Percentiles rank a stretch among this genome's conserved stretches.
Conservation (phyloP, 2,329 filamentous ascomycete genomes). For the Cercospora sojina region DNA sequence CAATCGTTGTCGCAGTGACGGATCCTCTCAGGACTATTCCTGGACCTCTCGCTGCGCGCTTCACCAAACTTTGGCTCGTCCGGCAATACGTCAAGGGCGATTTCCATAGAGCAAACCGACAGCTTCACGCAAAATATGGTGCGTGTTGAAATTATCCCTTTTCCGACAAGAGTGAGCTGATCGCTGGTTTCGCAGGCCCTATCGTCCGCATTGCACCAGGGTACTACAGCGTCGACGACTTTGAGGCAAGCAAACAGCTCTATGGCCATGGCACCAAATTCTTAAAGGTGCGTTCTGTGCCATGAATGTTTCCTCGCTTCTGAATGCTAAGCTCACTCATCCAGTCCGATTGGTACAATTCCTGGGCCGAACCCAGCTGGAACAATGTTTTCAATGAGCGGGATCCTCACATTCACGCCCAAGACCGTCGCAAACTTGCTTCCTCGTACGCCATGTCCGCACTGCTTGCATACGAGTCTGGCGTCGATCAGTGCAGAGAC, state of each 20-base stretch:
- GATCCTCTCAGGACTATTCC: constrained; percentile 6
- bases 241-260: not conserved
- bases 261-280: not conserved
- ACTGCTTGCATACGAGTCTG: not conserved
- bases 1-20: not conserved
- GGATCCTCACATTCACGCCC: not conserved
- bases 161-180: not conserved
- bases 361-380: not conserved
- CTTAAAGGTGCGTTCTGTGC: not conserved
- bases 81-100: constrained; percentile 7
- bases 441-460: not conserved
- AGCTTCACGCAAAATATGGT: constrained; percentile 16
- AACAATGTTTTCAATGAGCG: not conserved
- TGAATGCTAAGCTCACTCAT: not conserved
- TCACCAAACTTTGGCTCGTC: constrained; percentile 15
- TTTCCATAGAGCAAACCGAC: not conserved
- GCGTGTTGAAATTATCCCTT: not conserved
- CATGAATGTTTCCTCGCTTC: no score
- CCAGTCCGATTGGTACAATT: not conserved
- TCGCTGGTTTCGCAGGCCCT: not conserved
- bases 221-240: not conserved
- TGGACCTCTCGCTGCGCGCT: constrained; percentile 10
- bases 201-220: not conserved
- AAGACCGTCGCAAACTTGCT: not conserved
- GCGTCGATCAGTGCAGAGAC: not conserved